Conservation (phyloP, 2,329 filamentous ascomycete species). For the Thelonectria rubi region DNA sequence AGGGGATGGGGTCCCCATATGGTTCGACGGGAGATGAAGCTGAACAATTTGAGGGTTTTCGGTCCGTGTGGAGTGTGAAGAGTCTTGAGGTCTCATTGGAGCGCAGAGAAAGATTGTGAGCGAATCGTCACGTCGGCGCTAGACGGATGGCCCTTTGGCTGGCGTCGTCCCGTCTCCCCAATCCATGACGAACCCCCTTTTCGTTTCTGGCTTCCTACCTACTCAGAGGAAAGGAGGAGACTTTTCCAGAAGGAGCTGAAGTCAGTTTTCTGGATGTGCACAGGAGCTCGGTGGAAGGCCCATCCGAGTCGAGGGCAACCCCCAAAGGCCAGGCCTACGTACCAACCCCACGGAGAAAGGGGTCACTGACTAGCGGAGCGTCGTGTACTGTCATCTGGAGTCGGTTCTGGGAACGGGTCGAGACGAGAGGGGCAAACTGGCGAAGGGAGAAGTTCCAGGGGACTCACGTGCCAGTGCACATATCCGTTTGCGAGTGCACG, state of each 20-base stretch:
- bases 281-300: not conserved
- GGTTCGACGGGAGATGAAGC: constrained; percentile 35
- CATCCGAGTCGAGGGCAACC: not conserved
- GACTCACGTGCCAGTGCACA: constrained; percentile 12
- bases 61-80: constrained; percentile 34
- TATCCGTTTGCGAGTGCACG: constrained; percentile 7
- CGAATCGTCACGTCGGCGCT: constrained; percentile 41
- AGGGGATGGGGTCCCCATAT: constrained; percentile 21
- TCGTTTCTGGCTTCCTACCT: not conserved
- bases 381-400: not conserved
- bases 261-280: constrained; percentile 2
- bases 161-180: constrained; percentile 13
- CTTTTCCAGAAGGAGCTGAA: not conserved
- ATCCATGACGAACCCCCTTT: constrained; percentile 14
- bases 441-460: not conserved
- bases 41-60: constrained; percentile 32
- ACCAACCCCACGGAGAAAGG: not conserved
- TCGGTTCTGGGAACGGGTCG: not conserved
- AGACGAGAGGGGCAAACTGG: not conserved
- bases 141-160: constrained; percentile 37
- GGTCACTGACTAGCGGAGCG: not conserved
- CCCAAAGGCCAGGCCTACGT: not conserved
- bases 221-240: not conserved
- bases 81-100: constrained; percentile 40
- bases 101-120: constrained; percentile 29